Conservation (phyloP, 805 yeast genomes). For the Zygosaccharomyces bisporus region DNA sequence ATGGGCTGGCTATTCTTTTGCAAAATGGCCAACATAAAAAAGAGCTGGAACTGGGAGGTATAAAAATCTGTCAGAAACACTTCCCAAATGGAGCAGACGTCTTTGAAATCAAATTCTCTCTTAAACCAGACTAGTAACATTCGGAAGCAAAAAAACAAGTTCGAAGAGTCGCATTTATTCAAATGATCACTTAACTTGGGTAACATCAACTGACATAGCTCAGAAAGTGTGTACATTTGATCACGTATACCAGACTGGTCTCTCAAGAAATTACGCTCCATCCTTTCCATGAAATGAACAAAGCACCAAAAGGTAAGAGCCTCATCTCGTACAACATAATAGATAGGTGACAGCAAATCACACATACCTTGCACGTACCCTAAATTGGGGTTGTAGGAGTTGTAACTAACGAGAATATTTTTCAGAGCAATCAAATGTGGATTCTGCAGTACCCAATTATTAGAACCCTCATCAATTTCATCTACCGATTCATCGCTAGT, state of each 20-base stretch:
- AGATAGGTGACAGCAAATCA: constrained; percentile 84
- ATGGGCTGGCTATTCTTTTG: constrained; percentile 82
- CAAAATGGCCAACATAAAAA: constrained; percentile 82
- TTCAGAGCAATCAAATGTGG: constrained; percentile 69
- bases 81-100: constrained; percentile 85
- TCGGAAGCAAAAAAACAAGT: constrained; percentile 88
- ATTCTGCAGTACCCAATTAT: constrained; percentile 63
- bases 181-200: constrained; percentile 81
- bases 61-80: constrained; percentile 83
- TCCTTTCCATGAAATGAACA: constrained; percentile 80
- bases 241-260: constrained; percentile 91
- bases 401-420: constrained; percentile 79
- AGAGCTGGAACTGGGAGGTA: constrained; percentile 82
- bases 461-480: constrained; percentile 38
- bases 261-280: constrained; percentile 90
- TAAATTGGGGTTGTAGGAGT: constrained; percentile 73
- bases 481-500: constrained; percentile 15
- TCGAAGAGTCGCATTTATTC: constrained; percentile 82
- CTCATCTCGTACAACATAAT: constrained; percentile 64
- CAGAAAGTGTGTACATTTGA: constrained; percentile 80
- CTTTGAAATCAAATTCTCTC: constrained; percentile 79
- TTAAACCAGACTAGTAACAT: constrained; percentile 96
- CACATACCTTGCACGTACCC: constrained; percentile 99
- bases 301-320: constrained; percentile 85
- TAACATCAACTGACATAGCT: constrained; percentile 82